A percentile compares a stretch with the other conserved stretches of the same genome.
phyloP scores from a whole-genome alignment of 495 filamentous ascomycete species.

The Pyrenula aspistea region DNA sequence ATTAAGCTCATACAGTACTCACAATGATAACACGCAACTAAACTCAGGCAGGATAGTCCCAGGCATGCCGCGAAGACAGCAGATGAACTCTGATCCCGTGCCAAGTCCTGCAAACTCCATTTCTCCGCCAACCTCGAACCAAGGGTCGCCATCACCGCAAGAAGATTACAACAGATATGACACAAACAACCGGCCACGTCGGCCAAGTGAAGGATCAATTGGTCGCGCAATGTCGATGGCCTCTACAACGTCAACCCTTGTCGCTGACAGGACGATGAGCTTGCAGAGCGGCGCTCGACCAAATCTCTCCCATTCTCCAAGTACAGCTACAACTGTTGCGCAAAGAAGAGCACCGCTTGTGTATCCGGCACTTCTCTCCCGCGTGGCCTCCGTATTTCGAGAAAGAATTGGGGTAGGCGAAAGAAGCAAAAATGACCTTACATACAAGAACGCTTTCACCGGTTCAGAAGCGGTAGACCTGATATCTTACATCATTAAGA shows the following conservation, averaged over 20 bases:
- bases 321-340: slow-evolving; percentile 20
- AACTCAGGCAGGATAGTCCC: slow-evolving; percentile 88
- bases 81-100: neutral
- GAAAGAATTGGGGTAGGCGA: slow-evolving; percentile 74
- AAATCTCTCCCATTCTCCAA: slow-evolving; percentile 15
- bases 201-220: slow-evolving; percentile 30
- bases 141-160: neutral
- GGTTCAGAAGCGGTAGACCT: slow-evolving; percentile 92
- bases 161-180: slow-evolving; percentile 2
- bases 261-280: slow-evolving; percentile 37
- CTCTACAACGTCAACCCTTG: slow-evolving; percentile 77
- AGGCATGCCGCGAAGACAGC: slow-evolving; percentile 5
- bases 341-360: slow-evolving; percentile 63
- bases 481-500: slow-evolving; percentile 89
- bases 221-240: slow-evolving; percentile 80
- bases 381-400: slow-evolving; percentile 80
- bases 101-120: neutral
- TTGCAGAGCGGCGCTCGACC: slow-evolving; percentile 27
- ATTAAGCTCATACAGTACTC: slow-evolving; percentile 71
- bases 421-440: slow-evolving; percentile 88
- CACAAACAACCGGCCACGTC: slow-evolving; percentile 18
- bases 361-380: slow-evolving; percentile 83
- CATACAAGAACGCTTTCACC: slow-evolving; percentile 93
- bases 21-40: slow-evolving; percentile 72
- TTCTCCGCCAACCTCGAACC: neutral